phyloP scores from a whole-genome alignment of 768 basidiomycete genomes.

The Russula sp. region DNA sequence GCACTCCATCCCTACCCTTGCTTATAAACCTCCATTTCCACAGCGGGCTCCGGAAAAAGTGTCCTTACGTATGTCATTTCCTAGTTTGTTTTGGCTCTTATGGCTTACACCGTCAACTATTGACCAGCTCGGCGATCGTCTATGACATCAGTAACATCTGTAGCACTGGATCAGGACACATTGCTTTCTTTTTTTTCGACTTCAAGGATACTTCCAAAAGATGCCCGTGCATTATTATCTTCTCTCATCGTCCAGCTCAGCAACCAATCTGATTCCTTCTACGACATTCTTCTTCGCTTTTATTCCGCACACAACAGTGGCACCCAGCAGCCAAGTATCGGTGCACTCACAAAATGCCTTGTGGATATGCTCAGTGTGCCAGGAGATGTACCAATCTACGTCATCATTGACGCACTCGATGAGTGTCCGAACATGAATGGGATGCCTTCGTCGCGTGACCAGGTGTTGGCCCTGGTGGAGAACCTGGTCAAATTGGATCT shows the following conservation, averaged over 20 bases:
- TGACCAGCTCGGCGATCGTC: too few relatives aligned
- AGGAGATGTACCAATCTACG: neutral
- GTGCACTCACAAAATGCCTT: neutral
- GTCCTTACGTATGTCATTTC: neutral
- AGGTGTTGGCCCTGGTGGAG: neutral
- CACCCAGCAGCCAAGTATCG: neutral
- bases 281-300: neutral
- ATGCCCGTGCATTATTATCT: neutral
- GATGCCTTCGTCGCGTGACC: neutral
- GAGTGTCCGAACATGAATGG: neutral
- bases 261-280: neutral
- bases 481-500: neutral
- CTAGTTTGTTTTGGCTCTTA: too few relatives aligned
- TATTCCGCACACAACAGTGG: neutral
- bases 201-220: neutral
- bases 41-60: neutral
- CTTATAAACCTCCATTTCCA: neutral
- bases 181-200: neutral
- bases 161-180: neutral
- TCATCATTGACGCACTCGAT: neutral
- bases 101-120: too few relatives aligned
- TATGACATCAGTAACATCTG: neutral
- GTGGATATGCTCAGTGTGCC: neutral
- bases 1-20: neutral
- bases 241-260: neutral